Base-by-base conservation (phyloP, 208 protist genomes). In the Acanthamoeba sp. region DNA sequence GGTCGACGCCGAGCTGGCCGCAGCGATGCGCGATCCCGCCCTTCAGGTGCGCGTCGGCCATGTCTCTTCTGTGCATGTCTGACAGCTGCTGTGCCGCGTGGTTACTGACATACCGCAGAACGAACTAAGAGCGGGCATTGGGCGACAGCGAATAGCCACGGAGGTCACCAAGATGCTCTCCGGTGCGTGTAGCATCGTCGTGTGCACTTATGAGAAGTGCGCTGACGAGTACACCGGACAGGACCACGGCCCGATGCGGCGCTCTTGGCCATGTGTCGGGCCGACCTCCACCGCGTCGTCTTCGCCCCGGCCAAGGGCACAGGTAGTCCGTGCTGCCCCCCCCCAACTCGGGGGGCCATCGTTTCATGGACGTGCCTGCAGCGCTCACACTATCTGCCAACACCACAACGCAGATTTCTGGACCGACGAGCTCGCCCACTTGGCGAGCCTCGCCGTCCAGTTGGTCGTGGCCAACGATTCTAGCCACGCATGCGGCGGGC, bases 1-100 rank as follows among this genome's bases (percentile, higher is more conserved):
- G 4, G 94, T 99, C 52, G 97, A 98, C 22, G 27, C 66, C 7
- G 64, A 96, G 42, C 24, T 95, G 16, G 55, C 69, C 12, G 88
- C 29, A 0, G 27, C 45, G 16, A 89, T 94, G 91, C 10, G 50
- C 14, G 52, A 89, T 34, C 20, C 64, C 24, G 10, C 27, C 12
- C 45, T 93, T 22, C 52, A 80, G 38, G 45, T 45, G 29, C 90
- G n/a, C 0, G 84, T 1, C 57, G 42, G 36, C 84, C 93, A 14
- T 73, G 50, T 29, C 55, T 36, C 42, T 48, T 48, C 55, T 62
- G 0, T 1, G 55, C 18, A 5, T 29, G 18, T 22, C 55, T 16
- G 20, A 14, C 18, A 3, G 42, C 42, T 3, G 6, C 42, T 3
- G 2, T 16, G 45, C 0, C 45, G 45, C 2, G 45, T 20, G 10